These are phyloP conservation scores for Citrullus mucosospermus DNA, from an alignment of 306 rosid species.

Conservation along the genomic window DNA sequence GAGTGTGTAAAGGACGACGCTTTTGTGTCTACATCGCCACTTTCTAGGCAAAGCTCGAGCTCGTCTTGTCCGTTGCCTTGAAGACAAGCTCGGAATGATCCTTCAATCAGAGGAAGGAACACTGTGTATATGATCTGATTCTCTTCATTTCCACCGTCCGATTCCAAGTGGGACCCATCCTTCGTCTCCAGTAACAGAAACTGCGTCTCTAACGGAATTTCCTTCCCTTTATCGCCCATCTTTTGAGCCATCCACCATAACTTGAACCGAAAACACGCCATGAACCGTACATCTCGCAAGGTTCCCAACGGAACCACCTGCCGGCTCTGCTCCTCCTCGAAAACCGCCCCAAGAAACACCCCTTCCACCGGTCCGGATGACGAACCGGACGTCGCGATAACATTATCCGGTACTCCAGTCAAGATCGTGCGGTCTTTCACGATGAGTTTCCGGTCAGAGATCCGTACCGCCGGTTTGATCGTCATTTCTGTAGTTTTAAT, in stretches of 20 bases:
- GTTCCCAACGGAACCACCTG: conserved; percentile 60
- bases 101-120: conserved; percentile 69
- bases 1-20: conserved; percentile 56
- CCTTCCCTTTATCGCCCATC: conserved; percentile 65
- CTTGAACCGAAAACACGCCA: conserved; percentile 84
- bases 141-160: conserved; percentile 26
- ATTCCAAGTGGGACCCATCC: conserved; percentile 55
- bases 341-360: conserved; percentile 43
- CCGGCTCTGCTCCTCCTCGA: conserved; percentile 34
- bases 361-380: conserved; percentile 53
- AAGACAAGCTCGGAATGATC: conserved; percentile 57
- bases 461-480: conserved; percentile 47
- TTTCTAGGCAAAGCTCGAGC: conserved; percentile 73
- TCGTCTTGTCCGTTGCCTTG: conserved; percentile 49
- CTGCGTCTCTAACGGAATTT: conserved; percentile 78
- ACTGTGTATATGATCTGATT: conserved; percentile 51
- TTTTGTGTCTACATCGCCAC: conserved; percentile 56
- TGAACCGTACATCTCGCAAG: conserved; percentile 43
- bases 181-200: conserved; percentile 62
- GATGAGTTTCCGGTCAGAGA: conserved; percentile 43
- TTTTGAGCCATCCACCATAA: conserved; percentile 97
- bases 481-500: conserved; percentile 38
- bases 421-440: conserved; percentile 62
- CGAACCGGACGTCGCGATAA: conserved; percentile 45
- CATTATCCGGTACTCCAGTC: conserved; percentile 60